Conservation (phyloP, 1,139 yeast genomes). For the Taiozyma sp. region DNA sequence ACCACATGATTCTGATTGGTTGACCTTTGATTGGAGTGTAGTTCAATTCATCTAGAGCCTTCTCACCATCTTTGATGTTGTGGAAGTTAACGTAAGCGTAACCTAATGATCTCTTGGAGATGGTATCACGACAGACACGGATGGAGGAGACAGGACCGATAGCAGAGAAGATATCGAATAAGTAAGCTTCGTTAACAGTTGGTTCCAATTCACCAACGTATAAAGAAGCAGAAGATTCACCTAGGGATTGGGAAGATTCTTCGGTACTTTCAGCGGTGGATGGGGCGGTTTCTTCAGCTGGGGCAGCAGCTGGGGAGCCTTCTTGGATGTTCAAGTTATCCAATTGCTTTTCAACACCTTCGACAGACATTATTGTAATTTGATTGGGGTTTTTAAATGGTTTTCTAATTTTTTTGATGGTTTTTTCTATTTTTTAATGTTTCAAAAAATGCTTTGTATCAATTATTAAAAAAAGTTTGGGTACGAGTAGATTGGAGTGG, state of each 20-base stretch:
- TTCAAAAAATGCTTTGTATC: slow-evolving; percentile 1
- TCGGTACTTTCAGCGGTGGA: slow-evolving; percentile 19
- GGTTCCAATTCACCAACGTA: slow-evolving; percentile 98
- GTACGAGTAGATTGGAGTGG: not conserved
- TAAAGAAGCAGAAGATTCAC: slow-evolving; percentile 69
- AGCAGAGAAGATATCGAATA: slow-evolving; percentile 92
- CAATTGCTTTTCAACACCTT: slow-evolving; percentile 29
- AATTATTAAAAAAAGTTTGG: not conserved
- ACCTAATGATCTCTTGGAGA: slow-evolving; percentile 94
- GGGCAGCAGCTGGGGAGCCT: slow-evolving; percentile 15
- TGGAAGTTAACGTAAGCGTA: slow-evolving; percentile 98
- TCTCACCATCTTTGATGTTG: slow-evolving; percentile 85
- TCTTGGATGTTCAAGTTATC: slow-evolving; percentile 33
- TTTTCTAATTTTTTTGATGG: slow-evolving; percentile 23
- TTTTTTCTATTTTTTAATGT: slow-evolving; percentile 15
- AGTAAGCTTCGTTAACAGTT: slow-evolving; percentile 87
- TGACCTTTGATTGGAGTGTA: slow-evolving; percentile 91
- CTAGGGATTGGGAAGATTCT: slow-evolving; percentile 30
- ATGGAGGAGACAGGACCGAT: slow-evolving; percentile 95
- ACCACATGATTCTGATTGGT: slow-evolving; percentile 99
- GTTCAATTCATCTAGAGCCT: slow-evolving; percentile 94
- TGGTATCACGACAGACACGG: slow-evolving; percentile 98
- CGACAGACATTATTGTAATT: slow-evolving; percentile 30
- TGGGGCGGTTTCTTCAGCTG: slow-evolving; percentile 11
- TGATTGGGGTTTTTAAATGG: slow-evolving; percentile 11